Evolutionary conservation across 768 basidiomycete genomes (phyloP).

Genomic region (Collybiopsis luxurians): DNA sequence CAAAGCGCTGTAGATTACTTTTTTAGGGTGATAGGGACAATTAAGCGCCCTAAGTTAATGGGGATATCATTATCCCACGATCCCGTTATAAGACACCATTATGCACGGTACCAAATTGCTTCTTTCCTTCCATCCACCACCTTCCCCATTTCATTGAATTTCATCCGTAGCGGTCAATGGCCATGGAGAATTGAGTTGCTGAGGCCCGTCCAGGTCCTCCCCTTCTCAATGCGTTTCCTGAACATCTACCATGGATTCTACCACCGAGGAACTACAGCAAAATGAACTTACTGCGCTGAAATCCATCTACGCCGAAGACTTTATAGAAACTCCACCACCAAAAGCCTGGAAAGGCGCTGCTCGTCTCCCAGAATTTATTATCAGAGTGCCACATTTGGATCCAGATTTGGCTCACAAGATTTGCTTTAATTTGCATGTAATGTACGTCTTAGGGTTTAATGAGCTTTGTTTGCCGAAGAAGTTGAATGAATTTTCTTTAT

Average conservation of each 20-base stretch:
- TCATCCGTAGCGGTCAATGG: slow-evolving; percentile 5
- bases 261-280: slow-evolving; percentile 57
- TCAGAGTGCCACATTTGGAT: slow-evolving; percentile 68
- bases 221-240: slow-evolving; percentile 10
- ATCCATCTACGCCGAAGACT: slow-evolving; percentile 80
- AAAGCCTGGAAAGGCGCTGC: slow-evolving; percentile 83
- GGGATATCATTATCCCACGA: no score
- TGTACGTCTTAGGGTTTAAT: slow-evolving; percentile 25
- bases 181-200: slow-evolving; percentile 10
- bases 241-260: slow-evolving; percentile 57
- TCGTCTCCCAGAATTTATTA: slow-evolving; percentile 72
- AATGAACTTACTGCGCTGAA: slow-evolving; percentile 75
- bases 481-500: neutral
- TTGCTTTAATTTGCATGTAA: slow-evolving; percentile 65
- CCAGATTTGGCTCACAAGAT: slow-evolving; percentile 53
- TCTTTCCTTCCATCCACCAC: neutral
- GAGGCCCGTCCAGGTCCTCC: slow-evolving; percentile 7
- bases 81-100: neutral
- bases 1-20: no score
- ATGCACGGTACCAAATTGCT: neutral
- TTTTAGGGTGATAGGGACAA: no score
- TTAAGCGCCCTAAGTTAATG: no score
- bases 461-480: neutral
- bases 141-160: no score
- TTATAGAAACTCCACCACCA: slow-evolving; percentile 68